A percentile compares a stretch with the other conserved stretches of the same genome.
These are phyloP conservation scores for Hirschfeldia incana DNA, from an alignment of 345 rosid genomes.

Conservation along the genomic window DNA sequence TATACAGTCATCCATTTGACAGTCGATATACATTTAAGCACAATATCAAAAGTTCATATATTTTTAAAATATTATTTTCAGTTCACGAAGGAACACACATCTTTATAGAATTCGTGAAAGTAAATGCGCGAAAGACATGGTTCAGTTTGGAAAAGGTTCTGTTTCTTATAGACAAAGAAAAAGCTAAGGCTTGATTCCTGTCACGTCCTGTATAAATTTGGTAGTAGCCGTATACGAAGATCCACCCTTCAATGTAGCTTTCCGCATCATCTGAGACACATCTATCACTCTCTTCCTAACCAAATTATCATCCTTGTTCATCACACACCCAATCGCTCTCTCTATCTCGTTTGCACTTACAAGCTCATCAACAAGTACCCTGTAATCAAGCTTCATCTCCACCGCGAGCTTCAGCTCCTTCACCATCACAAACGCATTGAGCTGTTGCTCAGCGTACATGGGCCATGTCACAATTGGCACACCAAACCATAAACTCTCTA, in stretches of 20 bases:
- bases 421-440: conserved; percentile 40
- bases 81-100: background rate
- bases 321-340: conserved; percentile 29
- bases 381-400: conserved; percentile 32
- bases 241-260: conserved; percentile 35
- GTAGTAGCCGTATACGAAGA: conserved; percentile 30
- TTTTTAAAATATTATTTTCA: background rate
- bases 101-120: background rate
- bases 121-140: background rate
- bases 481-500: conserved; percentile 43
- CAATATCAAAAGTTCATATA: too few species aligned
- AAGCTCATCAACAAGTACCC: conserved; percentile 21
- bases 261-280: conserved; percentile 16
- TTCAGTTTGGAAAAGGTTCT: background rate
- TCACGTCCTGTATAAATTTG: conserved; percentile 26
- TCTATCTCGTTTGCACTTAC: conserved; percentile 41
- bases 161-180: background rate
- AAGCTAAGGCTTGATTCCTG: conserved; percentile 17
- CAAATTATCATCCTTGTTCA: conserved; percentile 25
- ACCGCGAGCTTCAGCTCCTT: conserved; percentile 34
- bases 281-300: conserved; percentile 35
- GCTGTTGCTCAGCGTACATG: conserved; percentile 44
- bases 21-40: too few species aligned
- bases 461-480: conserved; percentile 48
- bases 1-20: too few species aligned